Evolutionary conservation across 257 asterid genomes (phyloP).

Genomic region (Solanum chaucha): DNA sequence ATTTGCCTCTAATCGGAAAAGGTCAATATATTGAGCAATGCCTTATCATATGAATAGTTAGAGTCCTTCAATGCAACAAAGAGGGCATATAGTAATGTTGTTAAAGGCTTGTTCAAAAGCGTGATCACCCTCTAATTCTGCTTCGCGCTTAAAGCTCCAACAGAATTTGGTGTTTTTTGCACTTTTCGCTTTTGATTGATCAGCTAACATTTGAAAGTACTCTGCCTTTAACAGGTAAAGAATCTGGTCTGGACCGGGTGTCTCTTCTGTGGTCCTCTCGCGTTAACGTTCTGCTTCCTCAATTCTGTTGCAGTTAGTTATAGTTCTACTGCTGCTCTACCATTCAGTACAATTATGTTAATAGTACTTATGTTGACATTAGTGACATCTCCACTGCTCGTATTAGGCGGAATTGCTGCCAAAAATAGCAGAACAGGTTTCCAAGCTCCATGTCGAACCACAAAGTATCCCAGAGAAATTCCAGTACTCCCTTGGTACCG

Average conservation of each 20-base stretch:
- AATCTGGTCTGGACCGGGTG: constrained; percentile 13
- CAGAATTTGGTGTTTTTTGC: not conserved
- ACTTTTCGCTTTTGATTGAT: not conserved
- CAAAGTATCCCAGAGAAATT: constrained; percentile 18
- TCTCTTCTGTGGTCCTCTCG: constrained; percentile 15
- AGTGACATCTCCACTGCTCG: constrained; percentile 8
- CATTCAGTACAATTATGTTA: constrained; percentile 1
- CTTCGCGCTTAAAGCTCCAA: too few species aligned
- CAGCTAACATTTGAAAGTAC: not conserved
- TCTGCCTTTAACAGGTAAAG: constrained; percentile 7
- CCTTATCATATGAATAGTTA: not conserved
- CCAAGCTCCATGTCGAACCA: constrained; percentile 20
- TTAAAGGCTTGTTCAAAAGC: not conserved
- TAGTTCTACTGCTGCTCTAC: constrained; percentile 13
- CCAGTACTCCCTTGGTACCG: constrained; percentile 19
- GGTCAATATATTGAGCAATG: not conserved
- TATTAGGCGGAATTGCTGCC: constrained; percentile 16
- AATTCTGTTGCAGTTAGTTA: constrained; percentile 15
- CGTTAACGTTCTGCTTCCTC: constrained; percentile 13
- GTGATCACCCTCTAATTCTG: not conserved
- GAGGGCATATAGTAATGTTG: not conserved
- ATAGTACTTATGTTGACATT: constrained; percentile 12
- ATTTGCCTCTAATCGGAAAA: not conserved
- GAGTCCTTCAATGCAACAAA: not conserved
- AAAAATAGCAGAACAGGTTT: constrained; percentile 11